Percentiles rank a stretch among this genome's conserved stretches.
phyloP scores from a whole-genome alignment of 1,284 basidiomycete genomes.

The Schizopora paradoxa region DNA sequence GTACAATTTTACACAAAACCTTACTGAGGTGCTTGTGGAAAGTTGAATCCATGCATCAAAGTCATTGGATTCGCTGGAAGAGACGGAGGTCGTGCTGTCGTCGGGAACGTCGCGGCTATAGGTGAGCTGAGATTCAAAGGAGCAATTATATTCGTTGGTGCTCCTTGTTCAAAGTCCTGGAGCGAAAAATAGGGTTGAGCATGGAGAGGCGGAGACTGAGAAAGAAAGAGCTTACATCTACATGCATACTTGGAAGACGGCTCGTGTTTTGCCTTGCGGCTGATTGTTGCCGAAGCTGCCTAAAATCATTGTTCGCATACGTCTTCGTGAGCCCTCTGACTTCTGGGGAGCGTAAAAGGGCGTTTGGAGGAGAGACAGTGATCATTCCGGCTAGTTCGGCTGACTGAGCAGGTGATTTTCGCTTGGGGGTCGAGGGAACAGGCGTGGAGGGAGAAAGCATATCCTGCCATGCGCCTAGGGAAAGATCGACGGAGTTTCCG shows the following conservation, averaged over 20 bases:
- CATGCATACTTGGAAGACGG: conserved; percentile 75
- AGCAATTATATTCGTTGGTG: conserved; percentile 7
- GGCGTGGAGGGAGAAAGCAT: conserved; percentile 23
- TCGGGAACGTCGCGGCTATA: no score
- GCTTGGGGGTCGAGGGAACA: conserved; percentile 34
- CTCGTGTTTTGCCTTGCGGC: conserved; percentile 73
- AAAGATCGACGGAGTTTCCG: conserved; percentile 20
- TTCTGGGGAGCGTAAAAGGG: conserved; percentile 64
- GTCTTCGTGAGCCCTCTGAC: conserved; percentile 76
- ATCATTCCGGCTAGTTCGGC: conserved; percentile 36
- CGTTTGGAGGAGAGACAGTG: conserved; percentile 63
- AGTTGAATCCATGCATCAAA: no score
- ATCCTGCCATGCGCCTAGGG: conserved; percentile 24
- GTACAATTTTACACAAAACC: no score
- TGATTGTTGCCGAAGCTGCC: conserved; percentile 60
- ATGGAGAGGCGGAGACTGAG: conserved; percentile 11
- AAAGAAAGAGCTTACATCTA: conserved; percentile 47
- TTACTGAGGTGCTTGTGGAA: no score
- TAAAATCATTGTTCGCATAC: conserved; percentile 71
- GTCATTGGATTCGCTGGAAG: no score
- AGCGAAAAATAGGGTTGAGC: conserved; percentile 13
- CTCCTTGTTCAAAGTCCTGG: conserved; percentile 30
- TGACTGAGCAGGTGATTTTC: conserved; percentile 40
- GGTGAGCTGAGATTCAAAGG: conserved; percentile 10
- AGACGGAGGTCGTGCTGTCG: no score